Evolutionary conservation across 345 rosid genomes (phyloP).

Genomic region (Xanthoceras sorbifolium): DNA sequence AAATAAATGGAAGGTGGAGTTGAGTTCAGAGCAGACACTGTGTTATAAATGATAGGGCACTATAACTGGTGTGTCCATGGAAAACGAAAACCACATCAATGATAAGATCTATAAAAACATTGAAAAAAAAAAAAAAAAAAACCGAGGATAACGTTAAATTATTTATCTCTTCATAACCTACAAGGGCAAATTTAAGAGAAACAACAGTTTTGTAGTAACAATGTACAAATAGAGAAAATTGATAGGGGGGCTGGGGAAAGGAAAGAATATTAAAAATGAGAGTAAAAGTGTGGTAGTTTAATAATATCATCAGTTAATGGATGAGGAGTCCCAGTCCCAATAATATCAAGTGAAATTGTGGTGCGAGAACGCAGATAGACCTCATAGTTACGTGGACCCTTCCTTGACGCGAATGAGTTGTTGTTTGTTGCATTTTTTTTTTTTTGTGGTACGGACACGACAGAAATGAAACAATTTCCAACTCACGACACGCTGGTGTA

Average conservation of each 20-base stretch:
- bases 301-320: too few relatives aligned
- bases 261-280: too few relatives aligned
- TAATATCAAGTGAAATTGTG: neutral
- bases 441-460: neutral
- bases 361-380: neutral
- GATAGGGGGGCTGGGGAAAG: too few relatives aligned
- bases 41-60: neutral
- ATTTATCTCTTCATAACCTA: too few relatives aligned
- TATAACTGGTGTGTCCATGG: neutral
- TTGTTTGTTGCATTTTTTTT: neutral
- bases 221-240: neutral
- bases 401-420: neutral
- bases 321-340: neutral
- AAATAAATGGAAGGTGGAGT: neutral
- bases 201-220: too few relatives aligned
- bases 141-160: neutral
- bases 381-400: conserved; percentile 9
- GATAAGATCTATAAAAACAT: neutral
- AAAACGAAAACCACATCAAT: neutral
- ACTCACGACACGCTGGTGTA: too few relatives aligned
- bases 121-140: neutral
- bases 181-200: neutral
- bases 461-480: neutral
- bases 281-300: too few relatives aligned
- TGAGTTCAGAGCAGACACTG: neutral